Base-by-base conservation (phyloP, 2,329 filamentous ascomycete species). In the Harringtonia lauricola region DNA sequence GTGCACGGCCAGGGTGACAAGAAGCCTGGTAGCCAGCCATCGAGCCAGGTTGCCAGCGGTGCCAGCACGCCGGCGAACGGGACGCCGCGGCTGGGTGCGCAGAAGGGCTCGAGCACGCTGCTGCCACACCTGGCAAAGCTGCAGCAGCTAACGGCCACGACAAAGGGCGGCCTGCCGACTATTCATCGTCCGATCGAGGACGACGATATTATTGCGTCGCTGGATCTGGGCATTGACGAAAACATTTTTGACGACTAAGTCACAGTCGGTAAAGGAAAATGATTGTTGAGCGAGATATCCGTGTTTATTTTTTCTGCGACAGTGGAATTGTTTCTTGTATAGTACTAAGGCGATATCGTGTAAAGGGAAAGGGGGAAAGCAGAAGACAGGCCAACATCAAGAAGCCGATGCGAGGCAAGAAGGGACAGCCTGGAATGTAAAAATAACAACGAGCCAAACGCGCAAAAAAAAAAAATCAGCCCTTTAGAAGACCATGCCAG, bases 141-240 rank as follows among this genome's bases (percentile, higher is more conserved):
- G 51, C 70, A 70, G 56, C 69, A 71, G 61, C 68, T 68, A 54
- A 66, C 67, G 24, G 63, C 63, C 46, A 56, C 56, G 49, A 71
- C 79, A 52, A 77, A 74, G 62, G 78, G 74, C 54, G 74, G 74
- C 13, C 62, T 81, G 47, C 72, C 77, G 3, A 79, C 79, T 13
- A 83, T 87, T 39, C 85, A 90, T 56, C 81, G 85, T 64, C 81
- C 83, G 26, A 75, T 88, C 45, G 83, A 84, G 69, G 89, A 95
- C 49, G 92, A 96, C 57, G 92, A 96, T 57, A 83, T 95, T 44
- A 90, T 96, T 61, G 88, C 83, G 2, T 75, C 80, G 22, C 68
- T 96, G 67, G 92, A 96, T 59, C 66, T 96, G 54, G 90, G 87
- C 24, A 87, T 96, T 59, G 90, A 96, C 54, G 81, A 95, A 54